Percentiles rank a stretch among this genome's conserved stretches.
Evolutionary conservation across 352 stramenopile species (phyloP).

Genomic region (Pythium rishiriense): DNA sequence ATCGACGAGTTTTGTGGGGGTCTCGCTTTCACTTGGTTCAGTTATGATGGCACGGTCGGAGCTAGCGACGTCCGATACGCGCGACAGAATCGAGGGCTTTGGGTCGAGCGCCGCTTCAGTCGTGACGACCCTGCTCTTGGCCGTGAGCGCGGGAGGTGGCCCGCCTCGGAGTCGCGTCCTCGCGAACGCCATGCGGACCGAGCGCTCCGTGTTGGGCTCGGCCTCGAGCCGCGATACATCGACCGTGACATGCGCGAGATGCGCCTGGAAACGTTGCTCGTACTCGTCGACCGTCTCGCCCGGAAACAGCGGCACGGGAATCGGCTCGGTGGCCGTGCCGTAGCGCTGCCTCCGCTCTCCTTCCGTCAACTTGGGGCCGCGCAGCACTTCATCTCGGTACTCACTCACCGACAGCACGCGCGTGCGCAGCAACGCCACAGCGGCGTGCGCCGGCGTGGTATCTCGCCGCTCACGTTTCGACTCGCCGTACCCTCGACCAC

Average conservation of each 20-base stretch:
- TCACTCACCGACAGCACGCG: constrained; percentile 8
- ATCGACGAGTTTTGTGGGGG: not conserved
- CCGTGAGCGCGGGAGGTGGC: not conserved
- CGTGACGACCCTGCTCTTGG: not conserved
- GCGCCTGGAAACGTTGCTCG: constrained; percentile 30
- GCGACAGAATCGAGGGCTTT: constrained; percentile 4
- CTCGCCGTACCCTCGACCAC: not conserved
- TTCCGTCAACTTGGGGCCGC: not conserved
- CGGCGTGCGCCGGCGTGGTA: not conserved
- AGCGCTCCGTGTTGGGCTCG: constrained; percentile 16
- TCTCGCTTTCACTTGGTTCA: not conserved
- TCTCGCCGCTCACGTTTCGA: constrained; percentile 2
- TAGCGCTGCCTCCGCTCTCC: not conserved
- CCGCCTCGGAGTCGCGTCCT: constrained; percentile 1
- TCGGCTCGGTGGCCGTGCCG: constrained; percentile 2
- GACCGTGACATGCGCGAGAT: not conserved
- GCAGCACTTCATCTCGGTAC: constrained; percentile 5
- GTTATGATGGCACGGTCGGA: not conserved
- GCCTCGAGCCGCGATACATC: not conserved
- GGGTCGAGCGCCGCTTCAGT: not conserved
- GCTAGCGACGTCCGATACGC: not conserved
- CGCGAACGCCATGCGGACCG: constrained; percentile 7
- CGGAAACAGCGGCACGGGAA: constrained; percentile 34
- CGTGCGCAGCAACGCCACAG: not conserved
- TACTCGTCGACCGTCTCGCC: constrained; percentile 33